Conservation (phyloP, 164 flowering plant genomes). For the Echeveria elegans region DNA sequence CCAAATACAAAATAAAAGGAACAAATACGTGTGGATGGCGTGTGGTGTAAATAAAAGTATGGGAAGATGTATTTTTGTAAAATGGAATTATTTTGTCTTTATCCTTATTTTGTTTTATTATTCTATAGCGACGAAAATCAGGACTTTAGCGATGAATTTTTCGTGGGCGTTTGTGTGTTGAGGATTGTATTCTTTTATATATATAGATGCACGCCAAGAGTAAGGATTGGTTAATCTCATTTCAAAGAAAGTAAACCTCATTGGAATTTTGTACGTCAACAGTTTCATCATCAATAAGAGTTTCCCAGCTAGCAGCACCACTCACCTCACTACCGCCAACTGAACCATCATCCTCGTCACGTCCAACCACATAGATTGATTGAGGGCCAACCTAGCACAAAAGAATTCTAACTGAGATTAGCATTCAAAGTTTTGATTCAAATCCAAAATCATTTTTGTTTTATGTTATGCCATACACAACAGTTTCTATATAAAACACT, state of each 20-base stretch:
- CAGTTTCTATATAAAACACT: too few relatives aligned
- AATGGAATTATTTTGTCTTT: too few relatives aligned
- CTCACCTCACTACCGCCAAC: constrained; percentile 68
- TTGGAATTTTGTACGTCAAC: constrained; percentile 38
- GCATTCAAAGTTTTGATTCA: not conserved
- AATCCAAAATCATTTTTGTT: not conserved
- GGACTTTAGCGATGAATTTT: too few relatives aligned
- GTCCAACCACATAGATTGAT: constrained; percentile 93
- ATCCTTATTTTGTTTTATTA: too few relatives aligned
- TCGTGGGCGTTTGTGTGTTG: too few relatives aligned
- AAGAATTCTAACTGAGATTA: not conserved
- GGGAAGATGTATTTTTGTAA: too few relatives aligned
- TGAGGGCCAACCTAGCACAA: constrained; percentile 91
- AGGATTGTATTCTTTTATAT: too few relatives aligned
- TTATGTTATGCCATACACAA: not conserved
- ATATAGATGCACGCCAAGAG: not conserved
- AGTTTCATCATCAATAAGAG: constrained; percentile 74
- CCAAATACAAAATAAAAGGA: too few relatives aligned
- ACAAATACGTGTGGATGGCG: too few relatives aligned
- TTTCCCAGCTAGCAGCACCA: constrained; percentile 97
- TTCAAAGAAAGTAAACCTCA: constrained; percentile 48
- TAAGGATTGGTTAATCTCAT: not conserved
- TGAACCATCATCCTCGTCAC: constrained; percentile 88
- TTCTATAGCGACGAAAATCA: too few relatives aligned
- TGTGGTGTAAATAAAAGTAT: too few relatives aligned